phyloP scores from a whole-genome alignment of 179 eudicot genomes.

The Pouteria campechiana region DNA sequence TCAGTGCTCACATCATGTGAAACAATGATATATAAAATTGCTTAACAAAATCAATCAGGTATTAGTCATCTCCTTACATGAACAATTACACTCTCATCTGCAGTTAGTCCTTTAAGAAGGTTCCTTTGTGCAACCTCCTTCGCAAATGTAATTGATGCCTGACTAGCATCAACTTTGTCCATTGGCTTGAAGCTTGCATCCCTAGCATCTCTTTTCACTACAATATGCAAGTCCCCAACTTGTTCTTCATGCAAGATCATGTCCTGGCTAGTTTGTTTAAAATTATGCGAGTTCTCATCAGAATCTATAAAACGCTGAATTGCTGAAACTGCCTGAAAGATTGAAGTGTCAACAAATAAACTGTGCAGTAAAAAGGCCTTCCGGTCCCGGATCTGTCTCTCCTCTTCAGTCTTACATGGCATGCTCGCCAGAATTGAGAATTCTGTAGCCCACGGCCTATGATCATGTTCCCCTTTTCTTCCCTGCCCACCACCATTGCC shows the following conservation, averaged over 20 bases:
- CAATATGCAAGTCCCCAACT: constrained; percentile 64
- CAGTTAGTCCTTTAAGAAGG: constrained; percentile 86
- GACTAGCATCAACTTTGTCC: constrained; percentile 29
- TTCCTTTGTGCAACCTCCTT: constrained; percentile 41
- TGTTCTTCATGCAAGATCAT: constrained; percentile 49
- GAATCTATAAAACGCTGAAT: constrained; percentile 41
- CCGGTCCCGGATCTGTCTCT: constrained; percentile 77
- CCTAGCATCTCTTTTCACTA: constrained; percentile 48
- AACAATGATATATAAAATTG: too few relatives aligned
- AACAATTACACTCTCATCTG: constrained; percentile 93
- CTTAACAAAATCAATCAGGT: too few relatives aligned
- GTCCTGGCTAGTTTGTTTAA: constrained; percentile 20
- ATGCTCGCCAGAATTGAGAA: constrained; percentile 65
- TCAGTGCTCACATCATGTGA: constrained; percentile 4
- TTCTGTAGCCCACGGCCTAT: constrained; percentile 90
- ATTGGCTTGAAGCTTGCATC: constrained; percentile 54
- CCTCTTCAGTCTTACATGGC: constrained; percentile 93
- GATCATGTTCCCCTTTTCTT: constrained; percentile 54
- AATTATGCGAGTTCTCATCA: constrained; percentile 4
- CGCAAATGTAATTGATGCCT: constrained; percentile 22
- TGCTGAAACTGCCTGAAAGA: constrained; percentile 65
- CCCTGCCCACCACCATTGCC: constrained; percentile 97
- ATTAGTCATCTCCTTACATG: too few relatives aligned
- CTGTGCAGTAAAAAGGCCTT: constrained; percentile 95
- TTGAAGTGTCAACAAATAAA: constrained; percentile 72